These are phyloP conservation scores for Penicillium sp. DNA, from an alignment of 2,329 filamentous ascomycete species.

Conservation along the genomic window DNA sequence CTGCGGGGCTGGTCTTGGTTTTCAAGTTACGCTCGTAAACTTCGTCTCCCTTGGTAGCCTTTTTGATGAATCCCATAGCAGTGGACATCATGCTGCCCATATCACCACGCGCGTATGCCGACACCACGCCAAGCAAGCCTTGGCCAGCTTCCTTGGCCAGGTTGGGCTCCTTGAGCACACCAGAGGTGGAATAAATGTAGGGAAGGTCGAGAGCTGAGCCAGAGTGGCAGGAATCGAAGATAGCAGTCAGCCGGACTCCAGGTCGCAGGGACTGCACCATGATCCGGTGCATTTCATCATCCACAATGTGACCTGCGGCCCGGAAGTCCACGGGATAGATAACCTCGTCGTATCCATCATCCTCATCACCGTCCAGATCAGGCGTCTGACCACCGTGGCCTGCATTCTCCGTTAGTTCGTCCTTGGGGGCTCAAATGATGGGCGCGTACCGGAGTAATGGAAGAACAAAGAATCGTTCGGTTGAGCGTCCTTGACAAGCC, in stretches of 20 bases:
- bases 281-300: slow-evolving; percentile 76
- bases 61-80: slow-evolving; percentile 84
- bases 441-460: slow-evolving; percentile 80
- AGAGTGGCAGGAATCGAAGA: slow-evolving; percentile 70
- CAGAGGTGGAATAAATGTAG: slow-evolving; percentile 68
- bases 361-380: slow-evolving; percentile 73
- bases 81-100: slow-evolving; percentile 77
- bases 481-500: slow-evolving; percentile 89
- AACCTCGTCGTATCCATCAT: slow-evolving; percentile 76
- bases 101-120: slow-evolving; percentile 80
- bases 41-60: slow-evolving; percentile 76
- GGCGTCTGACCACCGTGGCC: slow-evolving; percentile 76
- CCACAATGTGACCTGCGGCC: slow-evolving; percentile 70
- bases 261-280: slow-evolving; percentile 76
- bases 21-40: slow-evolving; percentile 77
- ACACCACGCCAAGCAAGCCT: slow-evolving; percentile 67
- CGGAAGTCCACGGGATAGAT: slow-evolving; percentile 78
- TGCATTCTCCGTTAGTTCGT: slow-evolving; percentile 31
- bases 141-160: slow-evolving; percentile 68
- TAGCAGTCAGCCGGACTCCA: slow-evolving; percentile 75
- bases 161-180: slow-evolving; percentile 70
- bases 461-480: slow-evolving; percentile 97
- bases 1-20: slow-evolving; percentile 90
- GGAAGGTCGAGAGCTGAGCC: slow-evolving; percentile 67
- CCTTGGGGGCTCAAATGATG: neutral